Evolutionary conservation across 2,329 filamentous ascomycete species (phyloP).

Genomic region (Curvularia spicifera): DNA sequence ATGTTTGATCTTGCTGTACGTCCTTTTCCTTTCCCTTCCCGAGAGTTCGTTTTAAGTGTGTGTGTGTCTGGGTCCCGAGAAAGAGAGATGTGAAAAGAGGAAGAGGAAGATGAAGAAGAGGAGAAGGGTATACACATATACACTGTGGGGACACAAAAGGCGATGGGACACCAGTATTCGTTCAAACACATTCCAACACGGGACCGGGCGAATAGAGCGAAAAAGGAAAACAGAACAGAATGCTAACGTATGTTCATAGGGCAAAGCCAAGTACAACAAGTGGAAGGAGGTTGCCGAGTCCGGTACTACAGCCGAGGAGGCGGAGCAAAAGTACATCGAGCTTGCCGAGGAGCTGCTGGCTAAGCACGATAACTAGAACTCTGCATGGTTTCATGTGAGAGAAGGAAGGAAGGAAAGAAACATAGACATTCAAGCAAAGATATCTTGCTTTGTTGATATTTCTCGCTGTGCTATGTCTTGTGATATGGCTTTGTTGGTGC

Average conservation of each 20-base stretch:
- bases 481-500: no score
- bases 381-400: no score
- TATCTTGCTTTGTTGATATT: no score
- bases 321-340: constrained; percentile 78
- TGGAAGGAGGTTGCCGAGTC: constrained; percentile 76
- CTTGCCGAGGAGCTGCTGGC: constrained; percentile 74
- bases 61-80: neutral
- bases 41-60: neutral
- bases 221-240: neutral
- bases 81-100: neutral
- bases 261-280: constrained; percentile 78
- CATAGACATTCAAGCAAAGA: no score
- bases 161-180: no score
- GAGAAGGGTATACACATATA: no score
- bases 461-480: no score
- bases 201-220: no score
- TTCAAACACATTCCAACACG: no score
- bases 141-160: neutral
- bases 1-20: constrained; percentile 73
- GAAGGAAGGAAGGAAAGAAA: no score
- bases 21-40: constrained; percentile 5
- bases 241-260: constrained; percentile 54
- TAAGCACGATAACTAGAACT: constrained; percentile 65
- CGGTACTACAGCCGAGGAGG: constrained; percentile 66
- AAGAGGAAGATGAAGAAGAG: no score